phyloP scores from a whole-genome alignment of 2,329 filamentous ascomycete genomes.

The Ciborinia camelliae region DNA sequence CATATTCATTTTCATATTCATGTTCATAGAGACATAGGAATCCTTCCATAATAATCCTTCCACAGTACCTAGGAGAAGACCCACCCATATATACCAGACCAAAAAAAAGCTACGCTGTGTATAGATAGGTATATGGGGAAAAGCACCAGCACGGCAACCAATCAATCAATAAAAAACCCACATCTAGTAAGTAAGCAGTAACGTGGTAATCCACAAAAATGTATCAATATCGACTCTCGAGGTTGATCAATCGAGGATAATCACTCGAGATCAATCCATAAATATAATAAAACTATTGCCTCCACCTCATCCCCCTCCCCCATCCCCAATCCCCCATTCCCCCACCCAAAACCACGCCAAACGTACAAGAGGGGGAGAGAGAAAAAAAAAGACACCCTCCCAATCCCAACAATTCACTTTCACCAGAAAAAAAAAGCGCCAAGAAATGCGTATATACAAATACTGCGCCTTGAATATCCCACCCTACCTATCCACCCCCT shows the following conservation, averaged over 20 bases:
- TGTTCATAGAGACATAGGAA: too few species aligned
- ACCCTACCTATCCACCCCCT: too few species aligned
- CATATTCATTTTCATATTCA: too few species aligned
- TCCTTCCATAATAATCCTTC: too few species aligned
- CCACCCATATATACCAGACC: too few species aligned
- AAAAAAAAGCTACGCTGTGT: too few species aligned
- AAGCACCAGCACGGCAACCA: too few species aligned
- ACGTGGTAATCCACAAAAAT: not conserved
- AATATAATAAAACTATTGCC: not conserved
- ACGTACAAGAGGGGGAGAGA: too few species aligned
- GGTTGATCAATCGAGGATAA: not conserved
- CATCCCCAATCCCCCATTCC: not conserved
- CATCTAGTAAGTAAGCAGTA: too few species aligned
- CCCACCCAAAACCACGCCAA: not conserved
- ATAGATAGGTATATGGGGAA: too few species aligned
- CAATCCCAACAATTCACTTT: not conserved
- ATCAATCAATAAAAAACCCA: not conserved
- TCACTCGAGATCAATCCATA: not conserved
- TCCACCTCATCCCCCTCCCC: not conserved
- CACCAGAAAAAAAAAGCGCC: constrained; percentile 10
- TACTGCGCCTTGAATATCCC: constrained; percentile 1
- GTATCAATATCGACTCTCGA: not conserved
- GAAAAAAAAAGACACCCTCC: not conserved
- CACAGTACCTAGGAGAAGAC: too few species aligned
- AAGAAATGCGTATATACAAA: constrained; percentile 16